A percentile compares a stretch with the other conserved stretches of the same genome.
phyloP scores from a whole-genome alignment of 2,329 filamentous ascomycete genomes.

The Teratosphaeria nubilosa region DNA sequence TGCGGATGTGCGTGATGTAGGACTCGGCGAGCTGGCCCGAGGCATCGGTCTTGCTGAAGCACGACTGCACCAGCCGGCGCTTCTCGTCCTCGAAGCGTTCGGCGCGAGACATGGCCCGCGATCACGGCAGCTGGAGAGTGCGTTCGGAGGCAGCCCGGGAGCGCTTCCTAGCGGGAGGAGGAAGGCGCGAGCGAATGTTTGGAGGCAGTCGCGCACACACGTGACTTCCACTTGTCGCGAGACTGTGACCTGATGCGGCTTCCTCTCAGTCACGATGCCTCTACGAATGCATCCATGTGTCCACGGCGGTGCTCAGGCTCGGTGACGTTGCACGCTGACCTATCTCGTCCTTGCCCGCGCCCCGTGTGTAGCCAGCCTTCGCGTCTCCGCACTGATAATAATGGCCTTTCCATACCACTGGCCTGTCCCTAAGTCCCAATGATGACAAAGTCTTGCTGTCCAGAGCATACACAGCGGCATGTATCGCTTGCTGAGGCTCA shows the following conservation, averaged over 20 bases:
- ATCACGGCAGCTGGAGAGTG: neutral
- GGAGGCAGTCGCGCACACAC: neutral
- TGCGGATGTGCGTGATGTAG: slow-evolving; percentile 94
- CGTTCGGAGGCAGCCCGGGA: neutral
- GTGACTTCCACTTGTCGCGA: no score
- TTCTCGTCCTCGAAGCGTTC: slow-evolving; percentile 97
- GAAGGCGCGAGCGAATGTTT: neutral
- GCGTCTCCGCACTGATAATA: neutral
- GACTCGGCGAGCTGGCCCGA: slow-evolving; percentile 81
- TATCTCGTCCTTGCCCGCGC: neutral
- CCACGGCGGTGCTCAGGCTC: neutral
- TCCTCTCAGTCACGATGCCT: neutral
- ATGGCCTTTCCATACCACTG: neutral
- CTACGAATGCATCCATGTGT: neutral
- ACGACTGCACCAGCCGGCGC: slow-evolving; percentile 84
- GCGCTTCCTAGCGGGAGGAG: neutral
- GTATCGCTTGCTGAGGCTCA: neutral
- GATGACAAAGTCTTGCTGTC: neutral
- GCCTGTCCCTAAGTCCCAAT: neutral
- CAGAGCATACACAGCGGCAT: no score
- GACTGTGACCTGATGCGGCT: no score
- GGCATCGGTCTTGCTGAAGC: slow-evolving; percentile 80
- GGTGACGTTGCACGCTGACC: neutral
- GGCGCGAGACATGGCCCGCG: slow-evolving; percentile 40
- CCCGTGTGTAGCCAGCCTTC: neutral